Base-by-base conservation (phyloP, 2,329 filamentous ascomycete genomes). In the Plenodomus lindquistii region DNA sequence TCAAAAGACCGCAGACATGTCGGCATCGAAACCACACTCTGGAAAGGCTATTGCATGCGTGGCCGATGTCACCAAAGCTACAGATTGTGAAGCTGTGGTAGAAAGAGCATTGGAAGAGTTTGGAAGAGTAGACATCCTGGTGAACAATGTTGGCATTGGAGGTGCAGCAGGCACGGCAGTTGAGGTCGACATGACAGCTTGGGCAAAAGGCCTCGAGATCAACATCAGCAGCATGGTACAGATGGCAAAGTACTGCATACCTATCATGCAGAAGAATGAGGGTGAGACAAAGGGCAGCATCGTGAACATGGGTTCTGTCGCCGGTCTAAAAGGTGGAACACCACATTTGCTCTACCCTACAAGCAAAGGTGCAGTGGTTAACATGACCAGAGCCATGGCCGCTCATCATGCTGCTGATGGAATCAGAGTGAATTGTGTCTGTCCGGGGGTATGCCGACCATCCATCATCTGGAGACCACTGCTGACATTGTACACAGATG, bases 171-270 rank as follows among this genome's bases (percentile, higher is more conserved):
- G 85, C 0, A 85, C 81, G 1, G 84, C 84, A 0, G 74, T 82
- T 1, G 80, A 84, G 0, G 80, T 86, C 0, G 81, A 87, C 57
- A 79, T 85, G 74, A 76, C 66, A 0, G 73, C 76, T 10, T 88
- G 83, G 82, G 74, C 79, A 0, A 75, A 75, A 42, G 77, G 79
- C 0, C 75, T 88, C 45, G 77, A 84, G 37, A 72, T 86, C 39
- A 88, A 88, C 58, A 81, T 88, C 3, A 78, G 77, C 4, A 84
- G 80, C 57, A 87, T 87, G 84, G 79, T 87, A 22, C 73, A 81
- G 45, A 86, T 87, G 82, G 73, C 75, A 16, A 85, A 85, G 58
- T 80, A 81, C 55, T 78, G 79, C 0, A 79, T 88, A 22, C 85
- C 84, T 0, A 79, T 73, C 2, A 87, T 87, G 84, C 53, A 56